Evolutionary conservation across 2,329 filamentous ascomycete genomes (phyloP).

Genomic region (Fusarium sp.): DNA sequence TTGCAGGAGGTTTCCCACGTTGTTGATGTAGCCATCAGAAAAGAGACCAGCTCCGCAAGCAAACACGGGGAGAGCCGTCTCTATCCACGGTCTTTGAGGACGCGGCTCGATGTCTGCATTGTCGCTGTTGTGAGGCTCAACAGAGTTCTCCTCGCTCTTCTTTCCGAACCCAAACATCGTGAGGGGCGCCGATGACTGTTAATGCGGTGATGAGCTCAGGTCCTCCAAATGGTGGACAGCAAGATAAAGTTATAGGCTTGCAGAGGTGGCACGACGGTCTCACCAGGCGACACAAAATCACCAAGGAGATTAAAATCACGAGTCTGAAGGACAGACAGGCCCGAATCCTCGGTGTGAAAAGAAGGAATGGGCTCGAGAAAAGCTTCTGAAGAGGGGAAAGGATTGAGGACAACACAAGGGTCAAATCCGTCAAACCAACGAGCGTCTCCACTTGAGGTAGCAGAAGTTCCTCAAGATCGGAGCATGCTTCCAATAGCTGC

Average conservation of each 20-base stretch:
- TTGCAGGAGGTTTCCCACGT: constrained; percentile 60
- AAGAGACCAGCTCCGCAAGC: constrained; percentile 92
- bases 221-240: background rate
- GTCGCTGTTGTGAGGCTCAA: constrained; percentile 13
- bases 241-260: background rate
- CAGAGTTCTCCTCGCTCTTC: constrained; percentile 24
- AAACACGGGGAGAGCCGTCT: constrained; percentile 72
- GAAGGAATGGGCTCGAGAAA: background rate
- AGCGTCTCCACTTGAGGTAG: background rate
- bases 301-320: background rate
- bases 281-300: background rate
- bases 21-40: constrained; percentile 92
- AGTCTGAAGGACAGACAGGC: background rate
- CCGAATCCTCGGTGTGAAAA: background rate
- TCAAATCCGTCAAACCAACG: background rate
- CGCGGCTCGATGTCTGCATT: constrained; percentile 8
- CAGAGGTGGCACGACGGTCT: background rate
- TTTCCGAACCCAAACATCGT: constrained; percentile 37
- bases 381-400: background rate
- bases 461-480: background rate
- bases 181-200: background rate
- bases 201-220: background rate
- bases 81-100: constrained; percentile 29
- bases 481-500: background rate
- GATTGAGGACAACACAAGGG: background rate